Percentiles rank a stretch among this genome's conserved stretches.
Conservation (phyloP, 2,329 filamentous ascomycete species). For the Anisogramma anomala region DNA sequence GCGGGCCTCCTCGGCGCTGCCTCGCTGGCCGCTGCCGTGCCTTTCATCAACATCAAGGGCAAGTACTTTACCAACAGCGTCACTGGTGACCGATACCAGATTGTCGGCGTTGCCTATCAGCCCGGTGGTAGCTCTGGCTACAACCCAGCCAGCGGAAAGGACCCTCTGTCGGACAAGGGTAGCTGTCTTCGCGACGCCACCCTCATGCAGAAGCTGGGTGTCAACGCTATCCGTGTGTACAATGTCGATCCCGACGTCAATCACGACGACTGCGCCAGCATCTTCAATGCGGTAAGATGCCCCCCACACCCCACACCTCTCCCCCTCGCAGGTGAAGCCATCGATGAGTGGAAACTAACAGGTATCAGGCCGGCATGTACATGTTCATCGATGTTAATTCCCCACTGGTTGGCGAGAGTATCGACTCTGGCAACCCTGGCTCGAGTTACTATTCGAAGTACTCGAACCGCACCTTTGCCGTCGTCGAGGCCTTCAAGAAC, state of each 20-base stretch:
- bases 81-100: conserved; percentile 50
- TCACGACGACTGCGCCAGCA: conserved; percentile 55
- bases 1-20: conserved; percentile 25
- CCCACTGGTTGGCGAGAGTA: conserved; percentile 45
- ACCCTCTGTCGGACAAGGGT: conserved; percentile 48
- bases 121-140: conserved; percentile 54
- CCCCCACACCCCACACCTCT: too few species aligned
- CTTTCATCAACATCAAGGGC: conserved; percentile 43
- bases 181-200: conserved; percentile 53
- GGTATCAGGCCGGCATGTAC: conserved; percentile 49
- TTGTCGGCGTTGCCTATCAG: conserved; percentile 59
- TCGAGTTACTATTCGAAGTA: conserved; percentile 48
- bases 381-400: conserved; percentile 60
- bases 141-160: conserved; percentile 39
- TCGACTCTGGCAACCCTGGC: conserved; percentile 45
- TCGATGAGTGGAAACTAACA: too few species aligned
- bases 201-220: conserved; percentile 51
- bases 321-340: too few species aligned
- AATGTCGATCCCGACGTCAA: conserved; percentile 55
- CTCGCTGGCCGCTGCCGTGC: conserved; percentile 43
- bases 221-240: conserved; percentile 61
- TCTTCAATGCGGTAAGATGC: conserved; percentile 47
- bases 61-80: conserved; percentile 48
- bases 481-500: conserved; percentile 55
- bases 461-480: conserved; percentile 54